A percentile compares a stretch with the other conserved stretches of the same genome.
These are phyloP conservation scores for Striga asiatica DNA, from an alignment of 257 asterid genomes.

Conservation along the genomic window DNA sequence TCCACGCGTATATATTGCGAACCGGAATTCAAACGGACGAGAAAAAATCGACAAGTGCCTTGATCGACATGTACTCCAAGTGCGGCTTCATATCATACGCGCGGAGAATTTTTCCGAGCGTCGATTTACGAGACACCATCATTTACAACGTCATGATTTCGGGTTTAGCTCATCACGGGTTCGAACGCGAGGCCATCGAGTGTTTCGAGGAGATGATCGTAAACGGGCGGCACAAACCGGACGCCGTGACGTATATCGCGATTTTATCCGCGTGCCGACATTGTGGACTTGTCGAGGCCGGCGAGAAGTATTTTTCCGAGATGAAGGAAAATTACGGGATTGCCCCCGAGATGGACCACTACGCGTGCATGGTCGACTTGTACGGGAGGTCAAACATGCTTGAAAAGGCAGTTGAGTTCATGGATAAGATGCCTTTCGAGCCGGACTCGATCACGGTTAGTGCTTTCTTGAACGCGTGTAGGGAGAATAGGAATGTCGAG, in stretches of 20 bases:
- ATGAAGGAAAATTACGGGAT: slow-evolving; percentile 52
- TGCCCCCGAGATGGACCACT: slow-evolving; percentile 67
- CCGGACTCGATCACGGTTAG: slow-evolving; percentile 55
- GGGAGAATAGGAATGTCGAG: slow-evolving; percentile 44
- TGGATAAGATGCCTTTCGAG: slow-evolving; percentile 54
- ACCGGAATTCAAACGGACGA: slow-evolving; percentile 34
- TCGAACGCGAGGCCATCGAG: slow-evolving; percentile 39
- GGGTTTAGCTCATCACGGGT: slow-evolving; percentile 82
- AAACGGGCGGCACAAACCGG: slow-evolving; percentile 40
- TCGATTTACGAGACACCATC: slow-evolving; percentile 33
- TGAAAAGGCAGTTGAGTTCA: slow-evolving; percentile 50
- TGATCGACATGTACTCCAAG: slow-evolving; percentile 81
- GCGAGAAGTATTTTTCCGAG: slow-evolving; percentile 56
- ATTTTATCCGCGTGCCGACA: slow-evolving; percentile 86
- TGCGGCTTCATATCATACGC: slow-evolving; percentile 62
- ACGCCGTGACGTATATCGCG: slow-evolving; percentile 65
- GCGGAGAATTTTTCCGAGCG: slow-evolving; percentile 31
- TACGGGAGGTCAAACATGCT: slow-evolving; percentile 77
- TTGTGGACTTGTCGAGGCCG: slow-evolving; percentile 52
- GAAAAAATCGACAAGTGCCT: slow-evolving; percentile 44
- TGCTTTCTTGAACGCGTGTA: slow-evolving; percentile 68
- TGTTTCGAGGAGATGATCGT: slow-evolving; percentile 51
- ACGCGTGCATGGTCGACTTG: slow-evolving; percentile 91
- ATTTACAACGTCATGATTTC: slow-evolving; percentile 74
- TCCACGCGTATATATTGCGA: slow-evolving; percentile 53